Evolutionary conservation across 164 flowering plant species (phyloP).

Genomic region (Dillenia suffruticosa): DNA sequence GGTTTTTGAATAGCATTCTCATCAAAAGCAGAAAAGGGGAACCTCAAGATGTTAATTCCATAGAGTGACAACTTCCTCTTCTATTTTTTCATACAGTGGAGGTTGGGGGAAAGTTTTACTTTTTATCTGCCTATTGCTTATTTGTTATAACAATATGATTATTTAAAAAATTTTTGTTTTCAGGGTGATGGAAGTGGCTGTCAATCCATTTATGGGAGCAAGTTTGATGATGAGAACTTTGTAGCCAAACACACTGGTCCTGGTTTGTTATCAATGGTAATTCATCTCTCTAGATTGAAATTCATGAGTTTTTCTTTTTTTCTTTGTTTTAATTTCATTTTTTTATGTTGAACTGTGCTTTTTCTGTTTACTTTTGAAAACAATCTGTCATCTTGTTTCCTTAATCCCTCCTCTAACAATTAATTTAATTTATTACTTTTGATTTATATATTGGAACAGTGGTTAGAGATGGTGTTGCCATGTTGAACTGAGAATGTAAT

Average conservation of each 20-base stretch:
- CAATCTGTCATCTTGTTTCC: neutral
- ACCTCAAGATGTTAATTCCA: no score
- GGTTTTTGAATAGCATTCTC: no score
- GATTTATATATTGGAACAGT: no score
- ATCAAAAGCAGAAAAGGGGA: no score
- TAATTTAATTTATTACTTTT: constrained; percentile 1
- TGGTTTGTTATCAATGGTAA: constrained; percentile 92
- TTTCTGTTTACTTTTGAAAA: constrained; percentile 1
- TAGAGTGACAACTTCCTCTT: no score
- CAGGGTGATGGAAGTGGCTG: constrained; percentile 99
- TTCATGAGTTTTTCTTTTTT: neutral
- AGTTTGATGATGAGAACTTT: constrained; percentile 95
- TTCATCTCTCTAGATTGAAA: constrained; percentile 1
- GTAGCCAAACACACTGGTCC: constrained; percentile 95
- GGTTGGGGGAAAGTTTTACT: no score
- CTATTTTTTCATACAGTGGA: no score
- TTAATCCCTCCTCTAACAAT: neutral
- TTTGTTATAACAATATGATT: neutral
- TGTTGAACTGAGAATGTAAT: no score
- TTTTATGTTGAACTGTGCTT: neutral
- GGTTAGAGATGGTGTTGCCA: no score
- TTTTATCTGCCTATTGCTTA: no score
- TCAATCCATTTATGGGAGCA: constrained; percentile 84
- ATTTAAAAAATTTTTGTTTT: constrained; percentile 9
- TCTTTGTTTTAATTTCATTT: neutral